Evolutionary conservation across 129 eudicot genomes (phyloP).

Genomic region (Flaveria sonorensis): DNA sequence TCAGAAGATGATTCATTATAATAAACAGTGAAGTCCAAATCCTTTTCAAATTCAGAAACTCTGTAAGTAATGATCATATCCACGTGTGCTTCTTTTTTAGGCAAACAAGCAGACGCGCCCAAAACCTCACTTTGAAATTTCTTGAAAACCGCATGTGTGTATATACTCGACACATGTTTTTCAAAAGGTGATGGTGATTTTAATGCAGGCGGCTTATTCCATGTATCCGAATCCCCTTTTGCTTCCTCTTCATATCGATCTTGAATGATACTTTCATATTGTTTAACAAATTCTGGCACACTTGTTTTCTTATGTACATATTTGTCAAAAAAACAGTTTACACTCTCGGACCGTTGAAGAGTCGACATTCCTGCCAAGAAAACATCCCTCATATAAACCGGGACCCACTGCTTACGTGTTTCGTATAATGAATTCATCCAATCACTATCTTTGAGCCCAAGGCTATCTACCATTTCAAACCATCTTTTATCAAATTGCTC

Average conservation of each 20-base stretch:
- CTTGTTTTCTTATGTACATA: conserved; percentile 83
- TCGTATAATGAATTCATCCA: conserved; percentile 67
- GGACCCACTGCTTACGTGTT: conserved; percentile 76
- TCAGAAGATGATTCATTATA: conserved; percentile 67
- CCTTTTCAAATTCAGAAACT: conserved; percentile 67
- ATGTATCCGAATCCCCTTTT: conserved; percentile 78
- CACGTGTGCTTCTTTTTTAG: conserved; percentile 56
- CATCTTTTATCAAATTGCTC: conserved; percentile 90
- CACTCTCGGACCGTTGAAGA: conserved; percentile 77
- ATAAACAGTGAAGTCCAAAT: conserved; percentile 60
- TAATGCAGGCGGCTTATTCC: conserved; percentile 70
- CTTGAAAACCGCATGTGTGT: conserved; percentile 73
- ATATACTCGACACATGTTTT: conserved; percentile 65
- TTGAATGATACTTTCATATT: conserved; percentile 67
- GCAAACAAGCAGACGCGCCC: conserved; percentile 88
- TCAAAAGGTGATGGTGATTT: conserved; percentile 96
- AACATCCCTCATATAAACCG: conserved; percentile 60
- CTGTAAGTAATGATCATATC: conserved; percentile 47
- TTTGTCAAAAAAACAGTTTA: conserved; percentile 87
- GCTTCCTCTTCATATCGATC: conserved; percentile 97
- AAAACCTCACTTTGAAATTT: conserved; percentile 83
- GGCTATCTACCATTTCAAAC: conserved; percentile 56
- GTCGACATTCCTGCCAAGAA: conserved; percentile 88
- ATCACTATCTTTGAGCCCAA: conserved; percentile 70
- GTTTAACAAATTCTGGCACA: conserved; percentile 67